These are phyloP conservation scores for Ceratocystis papillata DNA, from an alignment of 2,329 filamentous ascomycete genomes.

Conservation along the genomic window DNA sequence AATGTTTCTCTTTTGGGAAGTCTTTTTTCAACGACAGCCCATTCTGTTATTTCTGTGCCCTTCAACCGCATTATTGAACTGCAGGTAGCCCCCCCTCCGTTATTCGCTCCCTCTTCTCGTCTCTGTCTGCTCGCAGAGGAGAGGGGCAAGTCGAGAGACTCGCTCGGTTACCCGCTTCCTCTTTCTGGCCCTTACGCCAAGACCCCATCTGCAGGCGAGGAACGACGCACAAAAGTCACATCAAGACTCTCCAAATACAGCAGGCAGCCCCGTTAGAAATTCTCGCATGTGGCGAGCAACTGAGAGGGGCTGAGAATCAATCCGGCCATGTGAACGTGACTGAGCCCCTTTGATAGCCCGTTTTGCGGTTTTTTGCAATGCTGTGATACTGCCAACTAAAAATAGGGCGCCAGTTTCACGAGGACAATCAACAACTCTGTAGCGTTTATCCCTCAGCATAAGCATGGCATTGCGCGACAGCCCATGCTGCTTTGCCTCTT, in stretches of 20 bases:
- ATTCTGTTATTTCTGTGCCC: neutral
- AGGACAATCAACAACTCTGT: neutral
- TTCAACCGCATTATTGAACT: neutral
- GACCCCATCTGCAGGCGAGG: neutral
- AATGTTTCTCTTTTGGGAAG: slow-evolving; percentile 8
- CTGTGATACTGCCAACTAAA: slow-evolving; percentile 1
- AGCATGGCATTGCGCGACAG: neutral
- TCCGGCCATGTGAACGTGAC: too few relatives aligned
- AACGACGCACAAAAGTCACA: neutral
- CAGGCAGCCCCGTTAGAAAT: too few relatives aligned
- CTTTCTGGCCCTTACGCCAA: neutral
- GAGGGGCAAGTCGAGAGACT: too few relatives aligned
- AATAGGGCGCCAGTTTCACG: neutral
- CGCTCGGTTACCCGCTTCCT: neutral
- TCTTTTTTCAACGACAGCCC: neutral
- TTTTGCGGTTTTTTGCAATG: too few relatives aligned
- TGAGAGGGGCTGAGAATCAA: neutral
- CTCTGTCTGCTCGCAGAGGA: too few relatives aligned
- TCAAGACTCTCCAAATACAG: too few relatives aligned
- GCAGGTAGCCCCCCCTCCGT: neutral
- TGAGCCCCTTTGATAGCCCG: too few relatives aligned
- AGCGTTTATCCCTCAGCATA: neutral
- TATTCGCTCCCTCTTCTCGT: too few relatives aligned
- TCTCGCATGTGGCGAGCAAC: neutral
- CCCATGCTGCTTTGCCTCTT: slow-evolving; percentile 9